Evolutionary conservation across 768 basidiomycete genomes (phyloP).

Genomic region (Kwoniella dejecticola): DNA sequence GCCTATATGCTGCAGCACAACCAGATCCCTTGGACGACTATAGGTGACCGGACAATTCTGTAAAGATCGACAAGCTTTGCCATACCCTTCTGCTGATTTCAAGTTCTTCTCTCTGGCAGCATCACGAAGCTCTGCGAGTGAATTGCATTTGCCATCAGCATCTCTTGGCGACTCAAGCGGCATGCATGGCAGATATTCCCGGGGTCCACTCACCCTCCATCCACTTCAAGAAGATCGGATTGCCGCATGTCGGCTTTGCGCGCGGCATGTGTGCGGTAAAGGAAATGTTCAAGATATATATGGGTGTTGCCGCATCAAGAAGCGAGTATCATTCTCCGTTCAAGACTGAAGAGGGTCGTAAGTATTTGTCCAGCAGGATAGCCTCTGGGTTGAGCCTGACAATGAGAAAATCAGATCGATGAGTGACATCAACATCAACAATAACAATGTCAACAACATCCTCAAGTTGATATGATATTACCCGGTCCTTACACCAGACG

Average conservation of each 20-base stretch:
- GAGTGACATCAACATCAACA: too few relatives aligned
- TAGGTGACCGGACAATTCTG: conserved; percentile 47
- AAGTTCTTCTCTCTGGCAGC: conserved; percentile 37
- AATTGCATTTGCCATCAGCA: not conserved
- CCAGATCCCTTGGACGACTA: conserved; percentile 41
- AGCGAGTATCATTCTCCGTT: too few relatives aligned
- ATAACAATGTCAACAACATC: too few relatives aligned
- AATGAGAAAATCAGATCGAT: too few relatives aligned
- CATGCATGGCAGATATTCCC: too few relatives aligned
- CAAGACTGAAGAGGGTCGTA: too few relatives aligned
- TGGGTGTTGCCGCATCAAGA: not conserved
- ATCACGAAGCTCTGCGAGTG: conserved; percentile 38
- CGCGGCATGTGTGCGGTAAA: conserved; percentile 12
- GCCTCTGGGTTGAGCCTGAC: too few relatives aligned
- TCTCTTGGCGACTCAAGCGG: too few relatives aligned
- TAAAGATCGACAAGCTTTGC: conserved; percentile 46
- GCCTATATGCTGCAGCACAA: conserved; percentile 44
- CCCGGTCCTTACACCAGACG: too few relatives aligned
- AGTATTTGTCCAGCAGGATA: too few relatives aligned
- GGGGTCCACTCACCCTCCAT: conserved; percentile 47
- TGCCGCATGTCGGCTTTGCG: conserved; percentile 41
- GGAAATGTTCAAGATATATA: not conserved
- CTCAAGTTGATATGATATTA: too few relatives aligned
- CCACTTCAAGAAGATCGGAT: conserved; percentile 50
- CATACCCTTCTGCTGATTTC: conserved; percentile 45